These are phyloP conservation scores for Fusarium veterinarium DNA, from an alignment of 2,329 filamentous ascomycete species.

Conservation along the genomic window DNA sequence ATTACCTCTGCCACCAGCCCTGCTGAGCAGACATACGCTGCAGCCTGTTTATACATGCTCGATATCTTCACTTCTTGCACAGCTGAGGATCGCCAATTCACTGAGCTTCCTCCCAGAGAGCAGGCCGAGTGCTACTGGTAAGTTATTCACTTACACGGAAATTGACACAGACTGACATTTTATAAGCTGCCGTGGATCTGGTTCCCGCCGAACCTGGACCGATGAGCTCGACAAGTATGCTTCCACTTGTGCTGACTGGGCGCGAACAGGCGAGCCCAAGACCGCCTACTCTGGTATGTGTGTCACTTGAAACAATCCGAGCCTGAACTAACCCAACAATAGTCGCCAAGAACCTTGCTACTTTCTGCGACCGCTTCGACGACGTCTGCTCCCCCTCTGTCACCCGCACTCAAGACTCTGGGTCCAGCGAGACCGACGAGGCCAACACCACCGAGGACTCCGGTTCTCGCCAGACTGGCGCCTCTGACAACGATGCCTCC, in stretches of 20 bases:
- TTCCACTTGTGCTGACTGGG: conserved; percentile 48
- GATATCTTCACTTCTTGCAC: conserved; percentile 45
- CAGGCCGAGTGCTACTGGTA: conserved; percentile 52
- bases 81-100: conserved; percentile 40
- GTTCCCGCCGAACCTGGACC: conserved; percentile 43
- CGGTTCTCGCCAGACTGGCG: conserved; percentile 7
- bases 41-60: conserved; percentile 45
- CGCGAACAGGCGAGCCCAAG: conserved; percentile 42
- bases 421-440: conserved; percentile 1
- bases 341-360: conserved; percentile 48
- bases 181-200: conserved; percentile 39
- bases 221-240: conserved; percentile 47
- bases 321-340: conserved; percentile 21
- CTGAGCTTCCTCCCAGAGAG: conserved; percentile 38
- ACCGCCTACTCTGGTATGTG: conserved; percentile 44
- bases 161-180: conserved; percentile 20
- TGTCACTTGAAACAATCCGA: background rate
- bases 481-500: conserved; percentile 2
- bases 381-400: conserved; percentile 41
- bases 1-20: conserved; percentile 23
- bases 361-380: conserved; percentile 47
- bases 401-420: conserved; percentile 16
- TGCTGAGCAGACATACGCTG: conserved; percentile 35
- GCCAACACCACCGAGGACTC: conserved; percentile 19
- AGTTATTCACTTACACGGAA: conserved; percentile 4